Conservation (phyloP, 2,329 filamentous ascomycete species). For the Nothophoma quercina region DNA sequence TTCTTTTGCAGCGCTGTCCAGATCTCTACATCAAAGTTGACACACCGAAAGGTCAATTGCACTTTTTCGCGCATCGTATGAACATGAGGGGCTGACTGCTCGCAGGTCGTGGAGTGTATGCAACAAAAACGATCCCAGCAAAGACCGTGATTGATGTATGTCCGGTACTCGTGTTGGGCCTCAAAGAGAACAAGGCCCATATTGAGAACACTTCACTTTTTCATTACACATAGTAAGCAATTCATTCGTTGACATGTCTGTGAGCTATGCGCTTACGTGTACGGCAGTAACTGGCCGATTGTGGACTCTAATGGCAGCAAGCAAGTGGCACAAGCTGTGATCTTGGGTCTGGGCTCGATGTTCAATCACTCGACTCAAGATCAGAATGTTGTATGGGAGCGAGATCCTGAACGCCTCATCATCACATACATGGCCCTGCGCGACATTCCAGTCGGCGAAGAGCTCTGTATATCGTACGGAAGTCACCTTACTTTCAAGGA, state of each 20-base stretch:
- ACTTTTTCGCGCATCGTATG: neutral
- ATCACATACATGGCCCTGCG: conserved; percentile 60
- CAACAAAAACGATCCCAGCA: conserved; percentile 55
- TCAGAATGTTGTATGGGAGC: conserved; percentile 65
- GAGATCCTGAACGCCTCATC: conserved; percentile 55
- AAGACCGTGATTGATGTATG: conserved; percentile 61
- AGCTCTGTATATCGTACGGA: conserved; percentile 63
- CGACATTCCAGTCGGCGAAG: conserved; percentile 61
- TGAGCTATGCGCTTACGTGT: neutral
- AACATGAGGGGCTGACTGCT: neutral
- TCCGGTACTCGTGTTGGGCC: conserved; percentile 60
- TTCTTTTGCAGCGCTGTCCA: conserved; percentile 52
- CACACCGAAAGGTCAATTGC: conserved; percentile 57
- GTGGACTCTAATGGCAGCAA: conserved; percentile 32
- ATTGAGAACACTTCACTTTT: conserved; percentile 60
- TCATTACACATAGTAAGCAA: conserved; percentile 64
- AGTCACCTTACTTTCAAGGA: conserved; percentile 58
- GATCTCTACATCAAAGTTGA: conserved; percentile 55
- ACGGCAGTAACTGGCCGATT: conserved; percentile 54
- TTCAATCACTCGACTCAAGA: conserved; percentile 63
- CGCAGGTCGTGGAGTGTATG: conserved; percentile 63
- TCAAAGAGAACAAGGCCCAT: conserved; percentile 57
- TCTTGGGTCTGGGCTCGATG: conserved; percentile 65
- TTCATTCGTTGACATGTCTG: neutral
- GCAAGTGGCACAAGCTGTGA: conserved; percentile 58